These are phyloP conservation scores for Coemansia sp. DNA, from an alignment of 192 early-diverging fungal genomes.

Conservation along the genomic window DNA sequence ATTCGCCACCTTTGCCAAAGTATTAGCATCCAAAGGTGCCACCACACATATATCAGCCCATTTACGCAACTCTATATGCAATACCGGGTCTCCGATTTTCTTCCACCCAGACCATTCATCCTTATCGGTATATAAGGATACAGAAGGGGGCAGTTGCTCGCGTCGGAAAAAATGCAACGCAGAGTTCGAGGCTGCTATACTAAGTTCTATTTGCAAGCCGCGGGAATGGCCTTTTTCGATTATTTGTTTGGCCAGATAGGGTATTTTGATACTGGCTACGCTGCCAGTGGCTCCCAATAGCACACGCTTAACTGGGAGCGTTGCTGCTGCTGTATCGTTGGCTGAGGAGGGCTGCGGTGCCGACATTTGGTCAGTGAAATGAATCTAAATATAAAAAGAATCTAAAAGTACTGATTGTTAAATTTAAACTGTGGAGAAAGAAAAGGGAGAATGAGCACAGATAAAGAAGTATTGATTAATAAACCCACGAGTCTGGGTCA, in stretches of 20 bases:
- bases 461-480: no score
- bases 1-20: slow-evolving; percentile 84
- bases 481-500: no score
- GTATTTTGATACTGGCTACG: slow-evolving; percentile 89
- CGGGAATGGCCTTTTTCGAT: slow-evolving; percentile 15
- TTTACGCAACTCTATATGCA: slow-evolving; percentile 91
- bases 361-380: not conserved
- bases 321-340: not conserved
- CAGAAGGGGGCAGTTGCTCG: slow-evolving; percentile 45
- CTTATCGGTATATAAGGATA: slow-evolving; percentile 73
- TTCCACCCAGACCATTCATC: slow-evolving; percentile 92
- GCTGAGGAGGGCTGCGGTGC: not conserved
- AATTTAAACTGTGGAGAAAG: not conserved
- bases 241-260: slow-evolving; percentile 58
- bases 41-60: slow-evolving; percentile 93
- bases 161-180: slow-evolving; percentile 87
- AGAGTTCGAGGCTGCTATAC: slow-evolving; percentile 76
- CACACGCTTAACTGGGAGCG: slow-evolving; percentile 43
- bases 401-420: not conserved
- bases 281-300: slow-evolving; percentile 87
- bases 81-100: slow-evolving; percentile 83
- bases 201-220: slow-evolving; percentile 63
- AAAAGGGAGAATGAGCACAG: no score
- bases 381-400: not conserved
- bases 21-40: slow-evolving; percentile 93